phyloP scores from a whole-genome alignment of 73 alveolate genomes.

The Tetrahymena borealis region DNA sequence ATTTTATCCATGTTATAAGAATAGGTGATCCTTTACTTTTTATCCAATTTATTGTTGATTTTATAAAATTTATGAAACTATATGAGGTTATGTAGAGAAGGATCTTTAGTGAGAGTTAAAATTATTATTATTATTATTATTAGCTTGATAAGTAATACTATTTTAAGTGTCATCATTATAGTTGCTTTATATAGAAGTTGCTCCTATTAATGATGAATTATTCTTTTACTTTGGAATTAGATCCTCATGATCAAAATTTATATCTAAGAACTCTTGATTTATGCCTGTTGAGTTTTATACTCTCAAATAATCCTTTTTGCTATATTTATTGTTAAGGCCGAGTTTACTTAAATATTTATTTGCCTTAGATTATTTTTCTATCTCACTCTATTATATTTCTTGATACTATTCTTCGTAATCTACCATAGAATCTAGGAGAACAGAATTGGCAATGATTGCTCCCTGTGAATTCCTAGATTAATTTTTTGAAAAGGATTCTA shows the following conservation, averaged over 20 bases:
- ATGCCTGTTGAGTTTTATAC: not conserved
- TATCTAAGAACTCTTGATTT: not conserved
- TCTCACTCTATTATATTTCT: not conserved
- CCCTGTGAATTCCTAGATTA: no score
- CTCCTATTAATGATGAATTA: not conserved
- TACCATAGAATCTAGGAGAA: not conserved
- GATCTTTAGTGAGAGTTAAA: no score
- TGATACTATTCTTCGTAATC: not conserved
- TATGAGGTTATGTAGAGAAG: no score
- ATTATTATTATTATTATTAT: no score
- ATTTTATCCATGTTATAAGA: no score
- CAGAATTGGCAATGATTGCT: not conserved
- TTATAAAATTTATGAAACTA: no score
- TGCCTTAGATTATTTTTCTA: not conserved
- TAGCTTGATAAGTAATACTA: not conserved
- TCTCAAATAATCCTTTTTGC: not conserved
- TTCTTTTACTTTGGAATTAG: not conserved
- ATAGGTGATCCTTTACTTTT: no score
- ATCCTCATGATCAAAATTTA: not conserved
- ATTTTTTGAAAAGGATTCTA: not conserved
- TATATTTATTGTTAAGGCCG: not conserved
- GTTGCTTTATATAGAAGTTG: not conserved
- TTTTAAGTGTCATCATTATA: not conserved
- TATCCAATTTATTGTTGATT: no score
- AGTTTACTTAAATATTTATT: not conserved